Percentiles rank a stretch among this genome's conserved stretches.
Conservation (phyloP, 2,329 filamentous ascomycete species). For the Alternaria brassicicola region DNA sequence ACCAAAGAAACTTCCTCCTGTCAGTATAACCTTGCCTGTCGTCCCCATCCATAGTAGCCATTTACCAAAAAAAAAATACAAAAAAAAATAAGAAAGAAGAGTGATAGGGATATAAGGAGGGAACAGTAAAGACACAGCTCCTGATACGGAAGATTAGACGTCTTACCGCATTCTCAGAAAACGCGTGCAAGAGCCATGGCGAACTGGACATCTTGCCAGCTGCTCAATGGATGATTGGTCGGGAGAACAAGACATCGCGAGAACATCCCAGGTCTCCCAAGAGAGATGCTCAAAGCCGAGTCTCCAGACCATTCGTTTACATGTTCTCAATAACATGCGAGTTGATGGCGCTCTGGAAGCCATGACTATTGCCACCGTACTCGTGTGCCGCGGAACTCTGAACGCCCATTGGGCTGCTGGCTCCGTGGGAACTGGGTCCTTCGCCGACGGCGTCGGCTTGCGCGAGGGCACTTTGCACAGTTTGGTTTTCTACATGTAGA, state of each 20-base stretch:
- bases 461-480: slow-evolving; percentile 61
- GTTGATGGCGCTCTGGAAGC: slow-evolving; percentile 82
- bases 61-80: background rate
- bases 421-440: slow-evolving; percentile 58
- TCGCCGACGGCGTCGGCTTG: slow-evolving; percentile 60
- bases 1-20: background rate
- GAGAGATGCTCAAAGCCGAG: background rate
- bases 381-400: slow-evolving; percentile 37
- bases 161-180: background rate
- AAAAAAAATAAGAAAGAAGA: background rate
- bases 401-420: slow-evolving; percentile 14
- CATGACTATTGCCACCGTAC: slow-evolving; percentile 51
- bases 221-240: no score
- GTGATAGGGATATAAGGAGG: background rate
- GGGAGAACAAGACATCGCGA: background rate
- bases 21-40: background rate
- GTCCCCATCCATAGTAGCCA: background rate
- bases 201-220: background rate
- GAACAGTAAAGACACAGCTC: background rate
- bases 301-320: slow-evolving; percentile 47
- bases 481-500: slow-evolving; percentile 45
- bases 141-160: background rate
- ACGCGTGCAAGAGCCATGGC: background rate
- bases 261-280: background rate
- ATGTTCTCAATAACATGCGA: slow-evolving; percentile 85